These are phyloP conservation scores for Apodospora peruviana DNA, from an alignment of 495 filamentous ascomycete genomes.

Conservation along the genomic window DNA sequence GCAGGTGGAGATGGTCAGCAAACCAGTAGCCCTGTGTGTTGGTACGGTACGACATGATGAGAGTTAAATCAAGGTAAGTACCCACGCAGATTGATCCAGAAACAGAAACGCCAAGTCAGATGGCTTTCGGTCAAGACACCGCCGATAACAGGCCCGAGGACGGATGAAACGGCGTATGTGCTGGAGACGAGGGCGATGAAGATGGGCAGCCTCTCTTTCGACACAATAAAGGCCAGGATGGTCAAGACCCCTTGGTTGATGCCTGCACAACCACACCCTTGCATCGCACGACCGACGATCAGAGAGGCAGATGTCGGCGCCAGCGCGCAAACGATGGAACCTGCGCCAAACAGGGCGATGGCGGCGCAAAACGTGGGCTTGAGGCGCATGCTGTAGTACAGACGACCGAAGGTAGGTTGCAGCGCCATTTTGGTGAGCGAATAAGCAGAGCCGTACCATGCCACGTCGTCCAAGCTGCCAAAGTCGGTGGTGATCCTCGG, in stretches of 20 bases:
- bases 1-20: neutral
- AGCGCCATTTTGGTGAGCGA: neutral
- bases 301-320: neutral
- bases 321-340: neutral
- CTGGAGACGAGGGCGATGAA: neutral
- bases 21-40: neutral
- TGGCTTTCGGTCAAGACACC: neutral
- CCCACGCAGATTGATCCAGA: slow-evolving; percentile 1
- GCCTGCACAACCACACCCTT: neutral
- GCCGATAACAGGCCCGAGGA: neutral
- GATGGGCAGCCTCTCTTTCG: neutral
- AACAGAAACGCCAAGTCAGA: neutral
- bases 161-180: neutral
- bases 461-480: neutral
- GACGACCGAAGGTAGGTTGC: neutral
- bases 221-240: neutral
- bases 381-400: neutral
- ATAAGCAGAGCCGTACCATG: neutral
- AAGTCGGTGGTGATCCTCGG: neutral
- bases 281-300: neutral
- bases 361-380: neutral
- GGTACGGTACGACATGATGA: neutral
- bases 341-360: neutral
- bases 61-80: slow-evolving; percentile 1
- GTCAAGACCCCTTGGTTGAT: neutral